Evolutionary conservation across 768 basidiomycete species (phyloP), one percentile per base, ranked within the genome.

Genomic region (Pleurotus salmoneostramineus): DNA sequence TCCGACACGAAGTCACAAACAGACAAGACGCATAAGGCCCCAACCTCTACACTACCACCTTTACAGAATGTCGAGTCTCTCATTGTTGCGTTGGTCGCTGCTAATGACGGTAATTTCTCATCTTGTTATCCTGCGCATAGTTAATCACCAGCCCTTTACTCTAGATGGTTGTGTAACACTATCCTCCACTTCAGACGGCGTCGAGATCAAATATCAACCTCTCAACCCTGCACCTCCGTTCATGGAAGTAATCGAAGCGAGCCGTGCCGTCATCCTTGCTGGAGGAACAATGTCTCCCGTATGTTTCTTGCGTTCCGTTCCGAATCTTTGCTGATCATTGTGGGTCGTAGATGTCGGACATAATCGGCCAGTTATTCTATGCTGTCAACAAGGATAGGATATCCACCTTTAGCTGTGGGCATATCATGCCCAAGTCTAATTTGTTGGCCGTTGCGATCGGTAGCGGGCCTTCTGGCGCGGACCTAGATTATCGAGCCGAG

Each of bases 281-380:
- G 96, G 96, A 6, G 96, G 96, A 4, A 99, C 96, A 0, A 98
- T 99, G 97, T 93, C 94, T 5, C 96, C 96, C n/a, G 93, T 97
- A 73, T 55, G 73, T 64, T n/a, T 17, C 10, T 12, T 47, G 48
- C 56, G 31, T 33, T 32, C 45, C 40, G n/a, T 40, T 40, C 37
- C 10, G 37, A 40, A 58, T 37, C 34, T 2, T 14, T 11, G 56
- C 6, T 40, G 27, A 6, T 57, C n/a, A 51, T 14, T 51, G 8
- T n/a, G 40, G n/a, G 21, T 56, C 50, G 4, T 64, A 97, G 95
- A 89, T 96, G 50, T 85, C 88, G n/a, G 95, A 97, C 69, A 83
- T 98, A 12, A 73, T 85, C 17, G 77, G 78, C 51, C 95, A 98
- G 63, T 76, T 98, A 5, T 93, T 99, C 63, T 76, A 85, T 0